Evolutionary conservation across 106 monocot genomes (phyloP), one percentile per base, ranked within the genome.

Genomic region (Triglochin maritima): DNA sequence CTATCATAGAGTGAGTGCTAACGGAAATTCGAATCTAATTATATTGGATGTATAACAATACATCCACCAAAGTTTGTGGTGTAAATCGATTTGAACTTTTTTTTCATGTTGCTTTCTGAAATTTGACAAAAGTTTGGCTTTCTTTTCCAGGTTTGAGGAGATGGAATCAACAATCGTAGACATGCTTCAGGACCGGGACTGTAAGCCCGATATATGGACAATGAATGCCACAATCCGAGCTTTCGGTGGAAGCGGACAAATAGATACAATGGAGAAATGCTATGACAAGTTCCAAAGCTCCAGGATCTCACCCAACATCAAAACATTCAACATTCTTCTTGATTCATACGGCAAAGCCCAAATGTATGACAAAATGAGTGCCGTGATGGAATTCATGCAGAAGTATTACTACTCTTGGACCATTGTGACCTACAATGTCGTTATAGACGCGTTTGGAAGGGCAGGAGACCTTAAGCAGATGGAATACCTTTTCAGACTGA

Each of bases 301-400:
- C 41, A 91, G 96, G 49, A 91, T 96, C 65, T 72, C 81, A 9
- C 96, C 96, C 6, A 69, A 82, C 50, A 96, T 86, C 42, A 96
- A 88, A 70, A 96, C 96, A 41, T 96, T 91, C 69, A 96, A 96
- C 66, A 91, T 96, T 64, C 91, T 96, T 64, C 78, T 91, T 4
- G 91, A 96, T 77, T 88, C 86, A 2, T 96, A 96, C 66, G 88
- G 91, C 17, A 96, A 96, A 79, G 74, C 90, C 42, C 78, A 66
- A 50, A 84, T 73, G 70, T 96, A 90, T 17, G 80, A 88, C 44
- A 96, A 88, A 63, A 96, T 96, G 96, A 86, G 96, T 66, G 79
- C 96, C 7, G 96, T 96, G 13, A 96, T 96, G 91, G 96, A 96
- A 62, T 96, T 81, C 90, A 96, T 96, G 96, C 87, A 96, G 55